Evolutionary conservation across 2,329 filamentous ascomycete species (phyloP).

Genomic region (Podosphaera aphanis): DNA sequence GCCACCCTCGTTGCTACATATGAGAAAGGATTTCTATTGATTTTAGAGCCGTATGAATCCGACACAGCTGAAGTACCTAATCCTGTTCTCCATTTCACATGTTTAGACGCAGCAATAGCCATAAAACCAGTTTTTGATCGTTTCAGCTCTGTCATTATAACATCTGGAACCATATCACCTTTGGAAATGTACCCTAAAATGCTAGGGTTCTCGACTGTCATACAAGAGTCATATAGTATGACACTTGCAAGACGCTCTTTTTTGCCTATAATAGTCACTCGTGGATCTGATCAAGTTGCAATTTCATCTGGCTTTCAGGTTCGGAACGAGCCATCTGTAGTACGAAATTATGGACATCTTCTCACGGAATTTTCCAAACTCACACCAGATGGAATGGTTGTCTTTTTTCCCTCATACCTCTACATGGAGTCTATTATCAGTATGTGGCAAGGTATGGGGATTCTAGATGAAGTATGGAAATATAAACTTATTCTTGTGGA

Average conservation of each 20-base stretch:
- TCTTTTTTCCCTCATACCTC: slow-evolving; percentile 94
- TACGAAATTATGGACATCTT: slow-evolving; percentile 84
- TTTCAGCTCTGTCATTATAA: slow-evolving; percentile 96
- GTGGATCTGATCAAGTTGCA: slow-evolving; percentile 79
- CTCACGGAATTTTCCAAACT: slow-evolving; percentile 89
- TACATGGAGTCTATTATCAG: slow-evolving; percentile 99
- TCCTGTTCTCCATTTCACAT: slow-evolving; percentile 90
- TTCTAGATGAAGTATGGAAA: slow-evolving; percentile 94
- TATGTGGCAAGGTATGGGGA: slow-evolving; percentile 98
- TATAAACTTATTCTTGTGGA: slow-evolving; percentile 97
- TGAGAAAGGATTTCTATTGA: slow-evolving; percentile 85
- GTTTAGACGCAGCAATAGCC: slow-evolving; percentile 87
- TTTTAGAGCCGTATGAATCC: slow-evolving; percentile 91
- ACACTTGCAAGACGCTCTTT: slow-evolving; percentile 87
- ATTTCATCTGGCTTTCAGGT: slow-evolving; percentile 90
- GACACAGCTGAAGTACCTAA: slow-evolving; percentile 90
- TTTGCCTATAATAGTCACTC: slow-evolving; percentile 88
- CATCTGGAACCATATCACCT: slow-evolving; percentile 87
- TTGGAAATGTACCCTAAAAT: slow-evolving; percentile 99
- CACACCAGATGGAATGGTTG: slow-evolving; percentile 92
- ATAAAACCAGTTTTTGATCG: slow-evolving; percentile 95
- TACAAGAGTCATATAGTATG: slow-evolving; percentile 95
- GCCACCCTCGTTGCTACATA: slow-evolving; percentile 91
- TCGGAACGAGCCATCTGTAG: slow-evolving; percentile 86
- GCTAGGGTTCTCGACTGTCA: slow-evolving; percentile 76